Evolutionary conservation across 345 rosid genomes (phyloP).

Genomic region (Chamaenerion angustifolium): DNA sequence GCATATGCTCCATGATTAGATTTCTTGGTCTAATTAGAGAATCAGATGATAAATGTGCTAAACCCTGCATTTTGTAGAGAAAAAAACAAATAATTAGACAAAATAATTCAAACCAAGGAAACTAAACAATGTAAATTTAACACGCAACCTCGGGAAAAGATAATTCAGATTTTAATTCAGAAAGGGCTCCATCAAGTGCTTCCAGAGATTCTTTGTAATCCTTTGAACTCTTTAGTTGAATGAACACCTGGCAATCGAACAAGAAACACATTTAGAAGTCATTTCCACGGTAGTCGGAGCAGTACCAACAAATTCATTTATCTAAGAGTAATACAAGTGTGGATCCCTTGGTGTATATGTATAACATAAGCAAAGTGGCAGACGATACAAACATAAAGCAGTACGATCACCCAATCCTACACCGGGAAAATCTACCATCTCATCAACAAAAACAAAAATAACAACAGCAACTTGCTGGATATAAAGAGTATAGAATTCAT

Average conservation of each 20-base stretch:
- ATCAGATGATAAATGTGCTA: slow-evolving; percentile 41
- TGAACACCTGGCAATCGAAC: slow-evolving; percentile 6
- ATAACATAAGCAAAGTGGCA: too few relatives aligned
- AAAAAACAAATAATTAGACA: background rate
- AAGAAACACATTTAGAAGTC: background rate
- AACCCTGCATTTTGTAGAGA: slow-evolving; percentile 36
- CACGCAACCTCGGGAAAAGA: slow-evolving; percentile 61
- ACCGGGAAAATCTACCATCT: too few relatives aligned
- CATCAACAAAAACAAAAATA: too few relatives aligned
- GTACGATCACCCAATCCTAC: too few relatives aligned
- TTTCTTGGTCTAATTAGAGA: slow-evolving; percentile 35
- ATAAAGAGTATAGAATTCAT: too few relatives aligned
- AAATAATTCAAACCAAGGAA: background rate
- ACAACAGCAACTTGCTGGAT: too few relatives aligned
- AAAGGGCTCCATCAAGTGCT: slow-evolving; percentile 52
- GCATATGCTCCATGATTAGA: slow-evolving; percentile 30
- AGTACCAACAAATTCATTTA: background rate
- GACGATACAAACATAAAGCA: too few relatives aligned
- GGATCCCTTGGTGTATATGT: too few relatives aligned
- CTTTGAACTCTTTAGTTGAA: slow-evolving; percentile 17
- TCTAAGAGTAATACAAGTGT: too few relatives aligned
- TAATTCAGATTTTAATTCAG: slow-evolving; percentile 34
- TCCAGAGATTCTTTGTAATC: slow-evolving; percentile 30
- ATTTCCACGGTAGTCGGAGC: background rate
- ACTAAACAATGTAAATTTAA: background rate